Conservation (phyloP, 208 protist genomes). For the Leishmania gerbilli region DNA sequence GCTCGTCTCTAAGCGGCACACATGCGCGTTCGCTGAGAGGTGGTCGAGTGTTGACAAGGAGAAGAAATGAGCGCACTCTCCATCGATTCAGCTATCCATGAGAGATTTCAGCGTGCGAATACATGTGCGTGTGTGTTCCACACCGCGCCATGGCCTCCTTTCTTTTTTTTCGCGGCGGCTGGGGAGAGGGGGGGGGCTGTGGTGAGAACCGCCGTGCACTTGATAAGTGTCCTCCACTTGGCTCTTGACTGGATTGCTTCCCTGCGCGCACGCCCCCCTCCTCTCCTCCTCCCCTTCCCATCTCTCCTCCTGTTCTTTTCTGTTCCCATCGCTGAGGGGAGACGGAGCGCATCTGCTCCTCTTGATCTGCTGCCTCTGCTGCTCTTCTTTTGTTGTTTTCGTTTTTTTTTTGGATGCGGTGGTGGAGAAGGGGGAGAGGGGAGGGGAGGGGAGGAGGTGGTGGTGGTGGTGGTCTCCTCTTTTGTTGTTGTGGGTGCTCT, state of each 20-base stretch:
- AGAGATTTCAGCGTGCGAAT: neutral
- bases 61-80: neutral
- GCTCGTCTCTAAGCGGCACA: neutral
- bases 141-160: neutral
- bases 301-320: neutral
- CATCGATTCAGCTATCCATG: neutral
- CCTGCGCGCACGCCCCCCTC: neutral
- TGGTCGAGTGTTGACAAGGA: neutral
- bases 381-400: too few relatives aligned
- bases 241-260: neutral
- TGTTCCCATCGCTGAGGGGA: neutral
- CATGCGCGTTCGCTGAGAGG: neutral
- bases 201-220: neutral
- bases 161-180: neutral
- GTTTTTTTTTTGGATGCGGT: too few relatives aligned
- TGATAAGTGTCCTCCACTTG: neutral
- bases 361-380: neutral
- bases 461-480: too few relatives aligned
- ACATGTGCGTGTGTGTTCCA: neutral
- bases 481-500: neutral
- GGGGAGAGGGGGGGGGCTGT: neutral
- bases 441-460: too few relatives aligned
- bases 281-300: neutral
- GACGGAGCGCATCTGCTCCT: neutral
- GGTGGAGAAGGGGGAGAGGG: too few relatives aligned